phyloP scores from a whole-genome alignment of 2,329 filamentous ascomycete species.

The Apiospora aurea region DNA sequence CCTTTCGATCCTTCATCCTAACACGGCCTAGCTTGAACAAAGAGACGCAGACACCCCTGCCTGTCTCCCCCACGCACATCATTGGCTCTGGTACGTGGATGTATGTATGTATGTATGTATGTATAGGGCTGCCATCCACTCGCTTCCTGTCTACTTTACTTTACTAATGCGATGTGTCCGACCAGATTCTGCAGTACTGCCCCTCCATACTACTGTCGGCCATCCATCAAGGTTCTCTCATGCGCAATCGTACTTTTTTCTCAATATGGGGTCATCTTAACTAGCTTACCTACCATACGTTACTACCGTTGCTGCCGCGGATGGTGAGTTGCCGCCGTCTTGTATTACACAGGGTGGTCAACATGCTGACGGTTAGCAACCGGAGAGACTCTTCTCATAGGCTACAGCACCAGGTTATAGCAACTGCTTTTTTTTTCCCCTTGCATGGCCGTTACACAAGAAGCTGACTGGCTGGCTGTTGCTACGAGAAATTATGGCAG shows the following conservation, averaged over 20 bases:
- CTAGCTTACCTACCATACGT: neutral
- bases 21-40: neutral
- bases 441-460: neutral
- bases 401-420: neutral
- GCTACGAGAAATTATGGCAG: neutral
- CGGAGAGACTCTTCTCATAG: slow-evolving; percentile 3
- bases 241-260: neutral
- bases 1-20: neutral
- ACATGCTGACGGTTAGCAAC: neutral
- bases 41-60: neutral
- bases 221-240: neutral
- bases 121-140: neutral
- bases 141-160: neutral
- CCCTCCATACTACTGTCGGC: neutral
- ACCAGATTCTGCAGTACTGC: neutral
- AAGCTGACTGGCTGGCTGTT: neutral
- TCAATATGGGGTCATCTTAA: neutral
- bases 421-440: neutral
- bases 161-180: neutral
- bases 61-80: neutral
- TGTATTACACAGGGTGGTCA: neutral
- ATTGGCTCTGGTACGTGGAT: too few species aligned
- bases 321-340: neutral
- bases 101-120: too few species aligned
- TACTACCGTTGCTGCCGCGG: neutral